Base-by-base conservation (phyloP, 139 green algal genomes). In the Zygnema circumcarinatum region DNA sequence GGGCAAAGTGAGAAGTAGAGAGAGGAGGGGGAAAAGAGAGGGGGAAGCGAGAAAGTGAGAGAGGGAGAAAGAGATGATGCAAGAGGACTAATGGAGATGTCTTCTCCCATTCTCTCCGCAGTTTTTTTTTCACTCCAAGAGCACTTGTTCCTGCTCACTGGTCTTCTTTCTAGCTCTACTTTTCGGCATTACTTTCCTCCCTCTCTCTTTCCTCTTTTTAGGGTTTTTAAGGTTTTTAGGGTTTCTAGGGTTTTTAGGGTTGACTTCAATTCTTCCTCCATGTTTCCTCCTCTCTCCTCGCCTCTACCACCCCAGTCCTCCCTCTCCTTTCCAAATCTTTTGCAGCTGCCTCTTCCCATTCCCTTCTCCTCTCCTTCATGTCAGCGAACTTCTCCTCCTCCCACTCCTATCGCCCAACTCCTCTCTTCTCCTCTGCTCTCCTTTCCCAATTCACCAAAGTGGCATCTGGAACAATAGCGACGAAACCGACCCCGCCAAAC, bases 291-390 rank as follows among this genome's bases (percentile, higher is more conserved):
- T 11, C n/a, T 52, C 11, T 31, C 29, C 16, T n/a, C 29, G 2
- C 79, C 32, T 84, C 79, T 31, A 2, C 31, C 29, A 16, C 54
- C 54, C 22, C 79, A n/a, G n/a, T 84, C 74, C 79, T 38, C 80
- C 68, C 79, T 81, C 79, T 84, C 40, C 32, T 67, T 36, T 67
- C 68, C 41, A 32, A 33, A 16, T 32, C 31, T 81, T 31, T 31
- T n/a, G n/a, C 74, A 21, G 31, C 29, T 32, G 16, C 56, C 33
- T 21, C 79, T 85, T 31, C 40, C 74, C n/a, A n/a, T 85, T 11
- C 62, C 41, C 42, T 85, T 36, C n/a, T n/a, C 54, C 79, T 53
- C 79, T 81, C 79, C 79, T 81, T 16, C 68, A 11, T 33, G 38
- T 85, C n/a, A 40, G n/a, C n/a, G 1, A 31, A 29, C 79, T 85